Conservation (phyloP, 1,284 basidiomycete species). For the Cutaneotrichosporon cavernicola region DNA sequence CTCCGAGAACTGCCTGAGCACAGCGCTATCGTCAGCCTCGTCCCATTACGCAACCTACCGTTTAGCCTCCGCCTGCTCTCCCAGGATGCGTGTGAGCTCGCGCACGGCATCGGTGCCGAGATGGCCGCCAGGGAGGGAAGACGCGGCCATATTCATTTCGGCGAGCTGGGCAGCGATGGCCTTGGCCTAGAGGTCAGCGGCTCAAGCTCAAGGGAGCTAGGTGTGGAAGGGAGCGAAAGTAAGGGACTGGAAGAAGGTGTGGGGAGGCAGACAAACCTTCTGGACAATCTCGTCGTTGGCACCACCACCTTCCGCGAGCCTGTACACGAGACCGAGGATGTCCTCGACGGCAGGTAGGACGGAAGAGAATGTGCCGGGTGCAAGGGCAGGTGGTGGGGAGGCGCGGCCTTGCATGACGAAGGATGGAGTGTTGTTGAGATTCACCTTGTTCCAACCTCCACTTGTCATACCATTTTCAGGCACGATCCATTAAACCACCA, state of each 20-base stretch:
- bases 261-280: slow-evolving; percentile 12
- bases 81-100: slow-evolving; percentile 17
- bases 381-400: slow-evolving; percentile 1
- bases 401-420: too few species aligned
- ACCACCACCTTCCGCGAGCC: slow-evolving; percentile 15
- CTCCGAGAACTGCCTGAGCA: too few species aligned
- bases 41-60: slow-evolving; percentile 7
- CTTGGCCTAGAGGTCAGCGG: slow-evolving; percentile 16
- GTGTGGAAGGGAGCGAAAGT: too few species aligned
- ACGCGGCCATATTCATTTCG: slow-evolving; percentile 16
- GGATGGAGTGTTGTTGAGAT: too few species aligned
- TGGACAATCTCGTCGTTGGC: slow-evolving; percentile 13
- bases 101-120: slow-evolving; percentile 16
- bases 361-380: slow-evolving; percentile 22
- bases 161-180: slow-evolving; percentile 12
- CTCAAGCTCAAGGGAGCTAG: too few species aligned
- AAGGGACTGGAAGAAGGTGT: background rate
- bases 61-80: slow-evolving; percentile 15
- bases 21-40: too few species aligned
- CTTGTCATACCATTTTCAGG: too few species aligned
- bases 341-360: slow-evolving; percentile 22
- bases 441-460: too few species aligned
- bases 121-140: slow-evolving; percentile 21
- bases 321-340: slow-evolving; percentile 20
- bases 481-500: background rate